Evolutionary conservation across 306 rosid species (phyloP), one percentile per base, ranked within the genome.

Genomic region (Sphenostylis stenocarpa): DNA sequence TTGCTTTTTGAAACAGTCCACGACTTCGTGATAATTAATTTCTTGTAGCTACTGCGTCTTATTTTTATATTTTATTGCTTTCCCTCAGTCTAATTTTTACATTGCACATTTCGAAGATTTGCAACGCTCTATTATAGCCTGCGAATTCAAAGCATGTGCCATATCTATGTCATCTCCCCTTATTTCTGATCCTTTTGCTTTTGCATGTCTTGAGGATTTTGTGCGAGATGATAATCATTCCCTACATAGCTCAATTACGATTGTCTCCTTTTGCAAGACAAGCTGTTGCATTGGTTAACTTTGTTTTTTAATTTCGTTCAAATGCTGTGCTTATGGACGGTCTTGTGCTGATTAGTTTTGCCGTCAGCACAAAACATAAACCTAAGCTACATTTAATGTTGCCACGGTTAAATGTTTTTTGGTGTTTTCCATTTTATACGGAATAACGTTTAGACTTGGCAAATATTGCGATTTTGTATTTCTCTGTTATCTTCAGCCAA

Each of bases 91-190:
- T 67, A 56, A 7, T n/a, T 1, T 3, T 8, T 1, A 15, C 1
- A 4, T 2, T 13, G 82, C 94, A 87, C 94, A 82, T 85, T 80
- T 94, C 98, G 98, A 91, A 94, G 98, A 91, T 88, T 88, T 84
- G 23, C 80, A 76, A 82, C 65, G 80, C 7, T 71, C 31, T 23
- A 26, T 55, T 2, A 23, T n/a, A 73, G 78, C 86, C 85, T 84
- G 78, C 75, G 70, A 84, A 92, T 89, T 90, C 97, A 93, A 89
- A 76, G 49, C 19, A 38, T 87, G 98, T 93, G 98, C 96, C 0
- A 93, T 21, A 93, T 81, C 23, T 3, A 2, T 4, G 20, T 82
- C 89, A 44, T 76, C 78, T 76, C 61, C 38, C 45, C 1, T 26
- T 29, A 11, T 2, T 3, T 75, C 17, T 19, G 62, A 15, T 86